A percentile compares a stretch with the other conserved stretches of the same genome.
Evolutionary conservation across 2,329 filamentous ascomycete species (phyloP).

Genomic region (Tolypocladium inflatum): DNA sequence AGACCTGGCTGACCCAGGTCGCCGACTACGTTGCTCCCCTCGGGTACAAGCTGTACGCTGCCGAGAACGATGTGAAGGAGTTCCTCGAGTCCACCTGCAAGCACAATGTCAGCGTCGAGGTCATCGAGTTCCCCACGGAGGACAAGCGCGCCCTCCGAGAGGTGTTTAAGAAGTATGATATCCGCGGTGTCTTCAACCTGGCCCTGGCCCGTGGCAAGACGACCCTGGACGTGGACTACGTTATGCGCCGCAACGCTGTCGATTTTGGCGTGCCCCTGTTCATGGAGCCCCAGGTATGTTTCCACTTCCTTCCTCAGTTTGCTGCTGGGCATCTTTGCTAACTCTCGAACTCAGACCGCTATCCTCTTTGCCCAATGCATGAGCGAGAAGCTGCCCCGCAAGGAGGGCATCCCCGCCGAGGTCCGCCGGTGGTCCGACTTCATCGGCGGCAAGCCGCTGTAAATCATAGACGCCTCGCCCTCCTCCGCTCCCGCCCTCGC

Average conservation of each 20-base stretch:
- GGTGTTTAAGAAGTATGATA: slow-evolving; percentile 95
- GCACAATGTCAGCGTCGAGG: slow-evolving; percentile 62
- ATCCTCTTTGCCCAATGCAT: slow-evolving; percentile 95
- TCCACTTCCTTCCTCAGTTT: background rate
- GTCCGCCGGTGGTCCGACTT: slow-evolving; percentile 95
- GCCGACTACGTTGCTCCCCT: slow-evolving; percentile 82
- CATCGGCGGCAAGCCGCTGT: slow-evolving; percentile 76
- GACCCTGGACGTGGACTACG: slow-evolving; percentile 85
- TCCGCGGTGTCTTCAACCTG: slow-evolving; percentile 92
- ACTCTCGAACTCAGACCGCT: slow-evolving; percentile 57
- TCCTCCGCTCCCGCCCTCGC: no score
- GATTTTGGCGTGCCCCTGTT: slow-evolving; percentile 97
- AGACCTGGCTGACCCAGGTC: slow-evolving; percentile 64
- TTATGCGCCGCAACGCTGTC: slow-evolving; percentile 96
- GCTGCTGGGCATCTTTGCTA: slow-evolving; percentile 12
- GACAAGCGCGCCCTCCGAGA: slow-evolving; percentile 92
- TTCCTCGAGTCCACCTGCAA: slow-evolving; percentile 68
- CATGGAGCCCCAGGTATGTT: slow-evolving; percentile 90
- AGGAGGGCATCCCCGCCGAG: slow-evolving; percentile 81
- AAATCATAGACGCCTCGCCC: slow-evolving; percentile 22
- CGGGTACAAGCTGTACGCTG: slow-evolving; percentile 90
- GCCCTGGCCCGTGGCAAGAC: slow-evolving; percentile 77
- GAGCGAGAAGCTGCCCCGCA: slow-evolving; percentile 86
- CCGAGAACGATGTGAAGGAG: slow-evolving; percentile 69
- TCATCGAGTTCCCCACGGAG: slow-evolving; percentile 93